Conservation (phyloP, 2,329 filamentous ascomycete genomes). For the Colletotrichum gloeosporioides region DNA sequence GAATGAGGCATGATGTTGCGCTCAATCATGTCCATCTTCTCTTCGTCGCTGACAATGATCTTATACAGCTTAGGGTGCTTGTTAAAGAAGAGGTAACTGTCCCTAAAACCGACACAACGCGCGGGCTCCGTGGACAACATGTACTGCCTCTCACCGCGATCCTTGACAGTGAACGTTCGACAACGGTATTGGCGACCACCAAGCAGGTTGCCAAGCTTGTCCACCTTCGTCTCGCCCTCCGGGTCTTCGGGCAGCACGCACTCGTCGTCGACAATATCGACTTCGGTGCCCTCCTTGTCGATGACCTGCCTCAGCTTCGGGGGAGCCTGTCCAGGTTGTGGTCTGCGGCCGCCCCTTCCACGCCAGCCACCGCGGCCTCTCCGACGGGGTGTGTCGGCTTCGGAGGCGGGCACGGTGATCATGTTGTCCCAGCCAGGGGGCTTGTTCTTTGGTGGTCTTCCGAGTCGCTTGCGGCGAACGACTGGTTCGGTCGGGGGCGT, state of each 20-base stretch:
- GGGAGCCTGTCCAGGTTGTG: slow-evolving; percentile 72
- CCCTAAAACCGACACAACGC: slow-evolving; percentile 93
- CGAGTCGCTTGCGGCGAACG: slow-evolving; percentile 79
- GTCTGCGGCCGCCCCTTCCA: slow-evolving; percentile 68
- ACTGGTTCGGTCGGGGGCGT: slow-evolving; percentile 62
- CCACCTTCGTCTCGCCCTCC: slow-evolving; percentile 92
- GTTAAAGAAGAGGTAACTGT: slow-evolving; percentile 98
- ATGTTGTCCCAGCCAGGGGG: slow-evolving; percentile 79
- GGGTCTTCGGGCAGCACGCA: slow-evolving; percentile 85
- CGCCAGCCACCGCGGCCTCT: slow-evolving; percentile 76
- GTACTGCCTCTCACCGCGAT: slow-evolving; percentile 85
- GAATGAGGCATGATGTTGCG: slow-evolving; percentile 95
- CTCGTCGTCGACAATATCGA: slow-evolving; percentile 91
- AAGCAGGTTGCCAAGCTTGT: slow-evolving; percentile 82
- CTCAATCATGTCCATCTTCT: slow-evolving; percentile 95
- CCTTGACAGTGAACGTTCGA: slow-evolving; percentile 89
- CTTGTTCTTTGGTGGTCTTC: slow-evolving; percentile 83
- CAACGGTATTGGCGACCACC: slow-evolving; percentile 93
- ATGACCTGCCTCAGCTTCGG: slow-evolving; percentile 84
- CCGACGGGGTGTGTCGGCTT: slow-evolving; percentile 64
- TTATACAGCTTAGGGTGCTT: slow-evolving; percentile 97
- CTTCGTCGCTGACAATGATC: slow-evolving; percentile 97
- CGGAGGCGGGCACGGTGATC: slow-evolving; percentile 59
- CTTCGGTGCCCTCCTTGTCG: slow-evolving; percentile 91
- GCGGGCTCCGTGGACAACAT: slow-evolving; percentile 99